Evolutionary conservation across 1,284 basidiomycete species (phyloP).

Genomic region (Ganoderma sinense): DNA sequence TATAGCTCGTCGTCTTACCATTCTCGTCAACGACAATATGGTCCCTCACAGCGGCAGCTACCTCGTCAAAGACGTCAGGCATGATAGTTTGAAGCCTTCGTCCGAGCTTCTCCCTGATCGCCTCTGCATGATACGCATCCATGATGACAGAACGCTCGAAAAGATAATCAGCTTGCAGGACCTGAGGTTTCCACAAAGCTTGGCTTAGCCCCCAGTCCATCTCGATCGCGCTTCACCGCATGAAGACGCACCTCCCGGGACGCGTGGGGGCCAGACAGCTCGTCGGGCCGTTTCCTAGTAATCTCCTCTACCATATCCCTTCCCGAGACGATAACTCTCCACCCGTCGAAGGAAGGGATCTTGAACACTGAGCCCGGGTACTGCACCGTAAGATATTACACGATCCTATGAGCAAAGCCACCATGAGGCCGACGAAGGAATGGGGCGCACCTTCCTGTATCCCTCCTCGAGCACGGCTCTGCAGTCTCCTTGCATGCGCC

Average conservation of each 20-base stretch:
- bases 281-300: background rate
- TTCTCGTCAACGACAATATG: slow-evolving; percentile 18
- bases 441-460: background rate
- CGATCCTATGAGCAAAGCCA: background rate
- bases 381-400: slow-evolving; percentile 33
- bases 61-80: slow-evolving; percentile 37
- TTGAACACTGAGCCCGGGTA: slow-evolving; percentile 40
- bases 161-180: slow-evolving; percentile 22
- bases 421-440: background rate
- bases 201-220: background rate
- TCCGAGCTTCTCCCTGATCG: slow-evolving; percentile 35
- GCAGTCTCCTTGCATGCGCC: background rate
- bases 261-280: background rate
- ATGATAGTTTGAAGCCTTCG: slow-evolving; percentile 32
- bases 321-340: slow-evolving; percentile 37
- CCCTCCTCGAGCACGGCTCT: slow-evolving; percentile 23
- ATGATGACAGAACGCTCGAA: slow-evolving; percentile 15
- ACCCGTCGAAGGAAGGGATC: slow-evolving; percentile 44
- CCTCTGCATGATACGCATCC: slow-evolving; percentile 36
- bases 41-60: slow-evolving; percentile 30
- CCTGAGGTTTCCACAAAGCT: no score
- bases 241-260: background rate
- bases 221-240: background rate
- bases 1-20: background rate
- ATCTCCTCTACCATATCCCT: slow-evolving; percentile 10